phyloP scores from a whole-genome alignment of 2,329 filamentous ascomycete species.

The Trichoderma sp. region DNA sequence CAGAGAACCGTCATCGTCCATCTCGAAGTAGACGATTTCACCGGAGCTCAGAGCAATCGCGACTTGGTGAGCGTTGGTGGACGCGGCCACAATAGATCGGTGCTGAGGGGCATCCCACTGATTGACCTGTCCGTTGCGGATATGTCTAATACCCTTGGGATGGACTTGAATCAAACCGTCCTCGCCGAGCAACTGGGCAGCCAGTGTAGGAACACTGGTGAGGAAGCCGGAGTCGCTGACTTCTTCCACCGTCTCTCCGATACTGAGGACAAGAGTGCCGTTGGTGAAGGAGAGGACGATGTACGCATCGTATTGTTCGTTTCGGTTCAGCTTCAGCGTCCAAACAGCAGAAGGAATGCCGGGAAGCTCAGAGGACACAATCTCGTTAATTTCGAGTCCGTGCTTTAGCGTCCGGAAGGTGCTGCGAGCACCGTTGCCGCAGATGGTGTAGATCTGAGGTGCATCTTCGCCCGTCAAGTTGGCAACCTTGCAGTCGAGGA shows the following conservation, averaged over 20 bases:
- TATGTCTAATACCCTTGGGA: slow-evolving; percentile 92
- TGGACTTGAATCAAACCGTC: slow-evolving; percentile 93
- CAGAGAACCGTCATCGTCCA: slow-evolving; percentile 86
- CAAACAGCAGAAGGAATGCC: slow-evolving; percentile 90
- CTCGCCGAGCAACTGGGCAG: slow-evolving; percentile 91
- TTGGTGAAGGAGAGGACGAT: slow-evolving; percentile 94
- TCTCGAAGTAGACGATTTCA: slow-evolving; percentile 97
- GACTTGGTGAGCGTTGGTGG: slow-evolving; percentile 91
- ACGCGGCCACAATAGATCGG: slow-evolving; percentile 90
- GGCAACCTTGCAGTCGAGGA: slow-evolving; percentile 87
- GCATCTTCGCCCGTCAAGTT: slow-evolving; percentile 92
- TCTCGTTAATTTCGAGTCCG: slow-evolving; percentile 88
- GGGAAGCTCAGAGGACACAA: slow-evolving; percentile 90
- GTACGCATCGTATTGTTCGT: slow-evolving; percentile 88
- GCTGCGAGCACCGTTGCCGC: slow-evolving; percentile 84
- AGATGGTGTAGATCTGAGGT: slow-evolving; percentile 93
- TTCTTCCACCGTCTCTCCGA: slow-evolving; percentile 95
- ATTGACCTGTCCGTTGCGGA: slow-evolving; percentile 76
- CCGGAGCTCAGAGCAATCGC: slow-evolving; percentile 92
- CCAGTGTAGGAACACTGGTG: slow-evolving; percentile 83
- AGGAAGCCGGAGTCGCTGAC: slow-evolving; percentile 93
- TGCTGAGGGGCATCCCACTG: slow-evolving; percentile 95
- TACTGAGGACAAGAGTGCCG: slow-evolving; percentile 87
- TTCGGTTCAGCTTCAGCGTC: slow-evolving; percentile 84
- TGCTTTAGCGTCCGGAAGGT: slow-evolving; percentile 91